A percentile compares a stretch with the other conserved stretches of the same genome.
Evolutionary conservation across 768 basidiomycete genomes (phyloP).

Genomic region (Lanmaoa pseudosensibilis): DNA sequence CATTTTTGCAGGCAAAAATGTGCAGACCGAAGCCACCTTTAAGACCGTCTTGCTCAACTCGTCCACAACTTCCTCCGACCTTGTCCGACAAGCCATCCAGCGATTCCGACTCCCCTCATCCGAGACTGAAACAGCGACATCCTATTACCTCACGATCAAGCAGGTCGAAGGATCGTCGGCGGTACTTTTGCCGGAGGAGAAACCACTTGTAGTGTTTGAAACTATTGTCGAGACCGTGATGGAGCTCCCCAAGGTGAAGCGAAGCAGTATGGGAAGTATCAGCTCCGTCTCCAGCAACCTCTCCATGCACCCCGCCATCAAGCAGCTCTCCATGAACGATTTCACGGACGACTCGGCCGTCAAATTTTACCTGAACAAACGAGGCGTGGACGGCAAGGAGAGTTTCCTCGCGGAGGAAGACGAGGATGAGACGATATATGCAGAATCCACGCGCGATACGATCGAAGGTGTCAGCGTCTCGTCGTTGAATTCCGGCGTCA

Average conservation of each 20-base stretch:
- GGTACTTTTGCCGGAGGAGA: slow-evolving; percentile 65
- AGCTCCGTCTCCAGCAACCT: slow-evolving; percentile 91
- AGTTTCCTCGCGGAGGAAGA: slow-evolving; percentile 46
- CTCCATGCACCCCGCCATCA: slow-evolving; percentile 93
- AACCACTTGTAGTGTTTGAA: slow-evolving; percentile 90
- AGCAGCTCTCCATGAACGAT: slow-evolving; percentile 93
- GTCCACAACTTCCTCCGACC: slow-evolving; percentile 78
- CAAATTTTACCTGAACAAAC: slow-evolving; percentile 91
- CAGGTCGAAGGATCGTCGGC: slow-evolving; percentile 88
- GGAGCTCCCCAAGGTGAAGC: slow-evolving; percentile 84
- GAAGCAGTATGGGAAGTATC: slow-evolving; percentile 92
- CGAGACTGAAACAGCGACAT: slow-evolving; percentile 50
- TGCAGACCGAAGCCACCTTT: slow-evolving; percentile 96
- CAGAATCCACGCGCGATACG: slow-evolving; percentile 37
- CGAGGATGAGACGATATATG: slow-evolving; percentile 42
- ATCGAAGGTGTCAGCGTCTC: slow-evolving; percentile 24
- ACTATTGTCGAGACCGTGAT: slow-evolving; percentile 76
- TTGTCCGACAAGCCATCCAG: slow-evolving; percentile 91
- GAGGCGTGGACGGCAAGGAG: slow-evolving; percentile 44
- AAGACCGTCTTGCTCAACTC: slow-evolving; percentile 94
- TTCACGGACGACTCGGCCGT: slow-evolving; percentile 96
- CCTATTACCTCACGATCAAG: slow-evolving; percentile 90
- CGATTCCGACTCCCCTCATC: slow-evolving; percentile 80
- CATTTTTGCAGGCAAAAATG: slow-evolving; percentile 87
- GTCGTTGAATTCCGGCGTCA: slow-evolving; percentile 31